phyloP scores from a whole-genome alignment of 208 protist species.

The Leishmania braziliensis region DNA sequence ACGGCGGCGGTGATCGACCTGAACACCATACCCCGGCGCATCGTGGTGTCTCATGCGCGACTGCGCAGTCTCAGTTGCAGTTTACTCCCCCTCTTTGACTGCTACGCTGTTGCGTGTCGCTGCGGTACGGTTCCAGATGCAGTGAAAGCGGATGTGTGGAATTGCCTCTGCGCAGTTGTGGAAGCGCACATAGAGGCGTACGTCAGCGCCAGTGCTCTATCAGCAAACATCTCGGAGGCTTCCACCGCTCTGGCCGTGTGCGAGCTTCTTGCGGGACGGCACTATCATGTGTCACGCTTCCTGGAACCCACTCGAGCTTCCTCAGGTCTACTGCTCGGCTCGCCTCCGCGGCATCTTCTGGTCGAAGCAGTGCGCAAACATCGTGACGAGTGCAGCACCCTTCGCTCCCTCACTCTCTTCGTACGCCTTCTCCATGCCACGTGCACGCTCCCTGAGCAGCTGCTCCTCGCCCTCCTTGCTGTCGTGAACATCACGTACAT shows the following conservation, averaged over 20 bases:
- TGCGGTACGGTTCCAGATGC: constrained; percentile 8
- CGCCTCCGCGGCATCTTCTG: background rate
- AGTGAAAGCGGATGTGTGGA: constrained; percentile 24
- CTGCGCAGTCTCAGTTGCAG: background rate
- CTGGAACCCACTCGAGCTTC: background rate
- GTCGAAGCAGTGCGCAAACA: constrained; percentile 14
- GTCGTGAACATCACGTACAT: constrained; percentile 5
- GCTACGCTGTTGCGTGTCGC: constrained; percentile 24
- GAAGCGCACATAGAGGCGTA: constrained; percentile 21
- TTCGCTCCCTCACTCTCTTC: constrained; percentile 16
- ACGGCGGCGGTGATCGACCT: background rate
- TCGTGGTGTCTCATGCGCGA: background rate
- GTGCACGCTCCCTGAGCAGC: constrained; percentile 2
- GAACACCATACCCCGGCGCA: constrained; percentile 14
- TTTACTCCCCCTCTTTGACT: constrained; percentile 25
- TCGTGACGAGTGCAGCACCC: background rate
- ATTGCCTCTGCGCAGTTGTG: constrained; percentile 26
- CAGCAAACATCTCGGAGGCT: constrained; percentile 1
- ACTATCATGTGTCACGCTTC: constrained; percentile 17
- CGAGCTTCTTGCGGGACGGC: constrained; percentile 1
- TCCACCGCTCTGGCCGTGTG: constrained; percentile 12
- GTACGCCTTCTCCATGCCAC: constrained; percentile 7
- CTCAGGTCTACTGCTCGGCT: background rate
- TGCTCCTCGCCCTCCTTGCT: constrained; percentile 10
- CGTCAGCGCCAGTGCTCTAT: constrained; percentile 4